Percentiles rank a stretch among this genome's conserved stretches.
Conservation (phyloP, 345 rosid genomes). For the Streptanthus diversifolius region DNA sequence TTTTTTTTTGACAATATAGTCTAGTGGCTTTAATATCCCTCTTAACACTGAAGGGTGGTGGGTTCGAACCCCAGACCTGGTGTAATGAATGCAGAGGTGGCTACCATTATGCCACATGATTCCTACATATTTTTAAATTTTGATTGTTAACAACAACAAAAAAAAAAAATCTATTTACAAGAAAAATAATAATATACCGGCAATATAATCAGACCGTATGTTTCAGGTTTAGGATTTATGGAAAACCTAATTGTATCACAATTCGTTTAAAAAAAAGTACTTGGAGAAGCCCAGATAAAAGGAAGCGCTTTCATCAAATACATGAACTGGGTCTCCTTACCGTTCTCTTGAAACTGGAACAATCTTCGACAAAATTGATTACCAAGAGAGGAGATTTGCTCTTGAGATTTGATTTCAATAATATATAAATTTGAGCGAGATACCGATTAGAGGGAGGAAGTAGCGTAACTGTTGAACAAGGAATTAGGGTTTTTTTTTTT, state of each 20-base stretch:
- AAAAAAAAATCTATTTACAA: not conserved
- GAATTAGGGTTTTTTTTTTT: conserved; percentile 25
- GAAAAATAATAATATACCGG: not conserved
- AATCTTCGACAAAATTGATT: conserved; percentile 1
- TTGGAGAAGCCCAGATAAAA: not conserved
- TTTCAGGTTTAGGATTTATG: not conserved
- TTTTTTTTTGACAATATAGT: too few species aligned
- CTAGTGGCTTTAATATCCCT: too few species aligned
- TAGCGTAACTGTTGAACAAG: conserved; percentile 8
- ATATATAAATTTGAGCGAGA: not conserved
- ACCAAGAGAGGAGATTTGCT: not conserved
- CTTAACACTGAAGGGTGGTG: too few species aligned
- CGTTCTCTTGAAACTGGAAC: conserved; percentile 6
- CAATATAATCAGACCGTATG: not conserved
- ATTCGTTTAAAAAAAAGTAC: not conserved
- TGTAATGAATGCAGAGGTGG: too few species aligned
- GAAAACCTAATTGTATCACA: not conserved
- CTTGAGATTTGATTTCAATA: not conserved
- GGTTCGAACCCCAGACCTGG: too few species aligned
- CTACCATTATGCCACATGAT: too few species aligned
- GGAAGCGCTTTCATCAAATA: not conserved
- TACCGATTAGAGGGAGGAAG: not conserved
- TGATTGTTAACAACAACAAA: too few species aligned
- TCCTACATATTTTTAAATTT: too few species aligned
- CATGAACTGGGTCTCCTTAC: not conserved